phyloP scores from a whole-genome alignment of 1,139 yeast genomes.

The Debaryomycetaceae sp. region DNA sequence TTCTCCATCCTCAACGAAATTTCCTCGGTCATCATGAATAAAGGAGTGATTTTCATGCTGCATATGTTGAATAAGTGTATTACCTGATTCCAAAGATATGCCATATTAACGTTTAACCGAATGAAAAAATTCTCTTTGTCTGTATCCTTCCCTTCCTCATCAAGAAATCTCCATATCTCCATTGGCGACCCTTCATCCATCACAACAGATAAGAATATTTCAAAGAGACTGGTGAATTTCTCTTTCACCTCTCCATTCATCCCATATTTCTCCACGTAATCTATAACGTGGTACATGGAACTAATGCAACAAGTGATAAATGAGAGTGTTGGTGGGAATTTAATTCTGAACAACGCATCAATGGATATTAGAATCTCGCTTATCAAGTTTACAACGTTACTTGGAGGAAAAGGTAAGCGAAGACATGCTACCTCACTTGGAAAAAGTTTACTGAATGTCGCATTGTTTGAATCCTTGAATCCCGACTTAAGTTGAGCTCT shows the following conservation, averaged over 20 bases:
- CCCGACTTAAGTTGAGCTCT: slow-evolving; percentile 13
- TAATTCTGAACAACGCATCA: background rate
- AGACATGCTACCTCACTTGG: slow-evolving; percentile 21
- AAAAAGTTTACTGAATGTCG: slow-evolving; percentile 20
- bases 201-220: background rate
- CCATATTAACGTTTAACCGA: slow-evolving; percentile 23
- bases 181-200: slow-evolving; percentile 12
- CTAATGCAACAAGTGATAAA: slow-evolving; percentile 21
- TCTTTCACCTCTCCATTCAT: slow-evolving; percentile 1
- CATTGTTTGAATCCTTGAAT: slow-evolving; percentile 8
- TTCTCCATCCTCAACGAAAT: background rate
- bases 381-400: slow-evolving; percentile 12
- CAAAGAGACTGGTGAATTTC: slow-evolving; percentile 2
- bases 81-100: slow-evolving; percentile 36
- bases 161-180: slow-evolving; percentile 40
- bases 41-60: slow-evolving; percentile 15
- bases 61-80: slow-evolving; percentile 32
- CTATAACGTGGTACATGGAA: slow-evolving; percentile 21
- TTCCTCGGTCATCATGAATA: background rate
- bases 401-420: slow-evolving; percentile 16
- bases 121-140: slow-evolving; percentile 8
- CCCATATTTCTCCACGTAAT: slow-evolving; percentile 15
- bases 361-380: slow-evolving; percentile 12
- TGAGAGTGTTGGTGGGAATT: slow-evolving; percentile 17
- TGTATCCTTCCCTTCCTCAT: slow-evolving; percentile 13